Evolutionary conservation across 257 asterid genomes (phyloP), one percentile per base, ranked within the genome.

Genomic region (Apocynum venetum): DNA sequence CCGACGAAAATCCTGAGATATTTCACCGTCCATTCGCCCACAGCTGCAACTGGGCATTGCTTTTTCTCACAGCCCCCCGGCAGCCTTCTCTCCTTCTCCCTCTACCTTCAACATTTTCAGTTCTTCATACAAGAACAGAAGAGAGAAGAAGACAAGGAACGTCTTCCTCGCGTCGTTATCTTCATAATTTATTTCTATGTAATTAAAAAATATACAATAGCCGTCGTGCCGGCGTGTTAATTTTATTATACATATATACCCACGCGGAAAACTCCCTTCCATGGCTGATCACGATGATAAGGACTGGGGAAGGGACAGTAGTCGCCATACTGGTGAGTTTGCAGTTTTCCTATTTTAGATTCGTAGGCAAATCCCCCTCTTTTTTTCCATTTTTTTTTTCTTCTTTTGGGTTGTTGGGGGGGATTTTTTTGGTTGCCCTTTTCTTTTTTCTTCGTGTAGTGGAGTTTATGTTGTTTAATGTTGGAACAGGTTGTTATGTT

Each of bases 401-500:
- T 40, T 20, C 1, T 10, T 76, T 38, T 2, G 12, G 19, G 10
- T 14, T 46, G 4, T 46, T 46, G 7, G 8, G 0, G 0, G 13
- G 8, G 51, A 53, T 11, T 49, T 13, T 31, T 76, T 8, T 61
- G 35, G 20, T 4, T 55, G 15, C 53, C 31, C 1, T 20, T 57
- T 7, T 59, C 6, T 3, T 0, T 20, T 57, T 7, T 59, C 6
- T 3, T 41, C 48, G 3, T 8, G 52, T 61, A 40, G 36, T 25
- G 0, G 35, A 70, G 4, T 40, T 49, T 6, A 73, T 78, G 76
- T 2, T 48, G 67, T 64, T 64, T 80, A 17, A 53, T 51, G 82
- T 61, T 79, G 73, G 6, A 53, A 70, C 79, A 86, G 96, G 84
- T 76, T 76, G 80, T 77, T 72, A 77, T 59, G 89, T 81, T 59